Evolutionary conservation across 176 grass and related monocot genomes (phyloP), one percentile per base, ranked within the genome.

Genomic region (Aegilops sharonensis): DNA sequence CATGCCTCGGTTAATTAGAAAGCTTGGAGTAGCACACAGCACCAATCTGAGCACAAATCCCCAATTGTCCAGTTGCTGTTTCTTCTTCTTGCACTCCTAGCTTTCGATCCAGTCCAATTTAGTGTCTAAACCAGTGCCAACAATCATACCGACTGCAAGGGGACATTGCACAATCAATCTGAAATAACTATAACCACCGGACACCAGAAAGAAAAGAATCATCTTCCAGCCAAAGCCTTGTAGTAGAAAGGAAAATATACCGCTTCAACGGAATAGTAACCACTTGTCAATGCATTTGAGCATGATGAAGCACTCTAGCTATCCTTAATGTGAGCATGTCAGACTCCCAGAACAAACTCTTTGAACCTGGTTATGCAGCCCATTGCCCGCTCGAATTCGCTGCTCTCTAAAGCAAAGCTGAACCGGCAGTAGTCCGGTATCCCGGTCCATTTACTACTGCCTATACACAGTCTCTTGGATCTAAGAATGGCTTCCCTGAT

Each of bases 351-450:
- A 83, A 94, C 92, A 81, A 94, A 34, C 69, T 89, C 88, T 72
- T 92, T 92, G 82, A 97, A 92, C 57, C 75, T 66, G 62, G 76
- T 10, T 72, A 97, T 94, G 79, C 79, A 85, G 29, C 86, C 83
- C 61, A 97, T 68, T 5, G 94, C 89, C 6, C 63, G 83, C 32
- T 90, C 88, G 25, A 97, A 97, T 56, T 94, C 87, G 5, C 68
- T 9, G 25, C 82, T 15, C 47, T 50, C 47, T 50, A 50, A 13
- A 50, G 47, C 47, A 50, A 50, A 50, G 47, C 47, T 50, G 47
- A 50, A 50, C 47, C 47, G 47, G 12, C 47, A 50, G 47, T 50
- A 14, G 47, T 50, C 47, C 13, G 47, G 47, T 50, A 50, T 50
- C 47, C 47, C 13, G 47, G 47, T 50, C 47, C 47, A 50, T 14